These are phyloP conservation scores for Jamesozyma jinghongensis DNA, from an alignment of 805 yeast species.

Conservation along the genomic window DNA sequence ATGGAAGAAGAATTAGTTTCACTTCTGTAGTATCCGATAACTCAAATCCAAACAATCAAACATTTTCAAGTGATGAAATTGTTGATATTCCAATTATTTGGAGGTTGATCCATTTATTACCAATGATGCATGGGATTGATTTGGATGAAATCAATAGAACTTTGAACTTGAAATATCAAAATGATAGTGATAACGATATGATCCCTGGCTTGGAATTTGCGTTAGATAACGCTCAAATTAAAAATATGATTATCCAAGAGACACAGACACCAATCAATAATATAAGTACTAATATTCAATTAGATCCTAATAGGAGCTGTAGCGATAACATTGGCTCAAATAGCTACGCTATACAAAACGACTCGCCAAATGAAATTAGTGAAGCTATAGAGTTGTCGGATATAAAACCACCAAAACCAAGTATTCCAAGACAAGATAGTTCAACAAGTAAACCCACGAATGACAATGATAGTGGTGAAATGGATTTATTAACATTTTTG, in stretches of 20 bases:
- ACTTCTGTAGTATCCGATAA: neutral
- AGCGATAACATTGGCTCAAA: constrained; percentile 5
- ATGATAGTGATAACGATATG: constrained; percentile 15
- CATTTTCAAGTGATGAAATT: neutral
- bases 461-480: constrained; percentile 8
- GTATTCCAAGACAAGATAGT: neutral
- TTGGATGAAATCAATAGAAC: constrained; percentile 25
- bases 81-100: constrained; percentile 19
- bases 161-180: constrained; percentile 11
- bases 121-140: constrained; percentile 28
- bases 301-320: neutral
- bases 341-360: no score
- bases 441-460: neutral
- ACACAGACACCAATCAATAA: no score
- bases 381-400: no score
- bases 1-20: neutral
- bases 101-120: constrained; percentile 22
- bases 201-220: constrained; percentile 22
- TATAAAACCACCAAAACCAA: neutral
- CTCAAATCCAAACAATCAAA: neutral
- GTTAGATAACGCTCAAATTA: constrained; percentile 1
- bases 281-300: no score
- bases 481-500: constrained; percentile 23
- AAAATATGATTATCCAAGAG: no score
- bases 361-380: no score